Conservation (phyloP, 805 yeast genomes). For the Saturnispora hagleri region DNA sequence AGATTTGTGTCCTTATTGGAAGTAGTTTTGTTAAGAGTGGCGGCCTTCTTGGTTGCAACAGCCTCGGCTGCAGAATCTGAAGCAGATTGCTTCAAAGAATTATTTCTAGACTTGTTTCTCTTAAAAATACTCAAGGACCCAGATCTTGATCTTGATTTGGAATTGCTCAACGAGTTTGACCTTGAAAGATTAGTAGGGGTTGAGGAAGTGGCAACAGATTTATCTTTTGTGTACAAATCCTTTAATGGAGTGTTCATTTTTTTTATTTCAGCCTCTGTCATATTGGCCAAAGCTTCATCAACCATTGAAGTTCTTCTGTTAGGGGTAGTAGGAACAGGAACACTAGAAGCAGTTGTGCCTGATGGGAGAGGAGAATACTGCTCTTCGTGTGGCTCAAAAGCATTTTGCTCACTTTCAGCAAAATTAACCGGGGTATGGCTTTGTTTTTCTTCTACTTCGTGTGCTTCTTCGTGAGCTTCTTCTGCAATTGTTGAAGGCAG, state of each 20-base stretch:
- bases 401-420: background rate
- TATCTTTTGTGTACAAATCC: slow-evolving; percentile 18
- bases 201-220: slow-evolving; percentile 3
- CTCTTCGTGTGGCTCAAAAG: background rate
- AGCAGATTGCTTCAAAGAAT: slow-evolving; percentile 11
- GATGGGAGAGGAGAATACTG: slow-evolving; percentile 3
- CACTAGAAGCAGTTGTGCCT: slow-evolving; percentile 7
- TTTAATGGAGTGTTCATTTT: slow-evolving; percentile 25
- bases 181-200: slow-evolving; percentile 30
- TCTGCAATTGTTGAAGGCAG: slow-evolving; percentile 15
- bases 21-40: background rate
- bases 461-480: slow-evolving; percentile 8
- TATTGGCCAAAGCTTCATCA: slow-evolving; percentile 23
- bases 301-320: slow-evolving; percentile 25
- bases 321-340: slow-evolving; percentile 10
- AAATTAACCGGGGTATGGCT: background rate
- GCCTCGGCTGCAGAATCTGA: slow-evolving; percentile 11
- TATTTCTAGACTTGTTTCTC: slow-evolving; percentile 17
- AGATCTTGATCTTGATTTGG: slow-evolving; percentile 27
- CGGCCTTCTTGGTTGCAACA: background rate
- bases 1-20: background rate
- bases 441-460: background rate
- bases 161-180: slow-evolving; percentile 34
- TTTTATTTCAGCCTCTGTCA: slow-evolving; percentile 22
- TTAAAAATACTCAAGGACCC: slow-evolving; percentile 12